Base-by-base conservation (phyloP, 129 eudicot genomes). In the Saussurea involucrata region DNA sequence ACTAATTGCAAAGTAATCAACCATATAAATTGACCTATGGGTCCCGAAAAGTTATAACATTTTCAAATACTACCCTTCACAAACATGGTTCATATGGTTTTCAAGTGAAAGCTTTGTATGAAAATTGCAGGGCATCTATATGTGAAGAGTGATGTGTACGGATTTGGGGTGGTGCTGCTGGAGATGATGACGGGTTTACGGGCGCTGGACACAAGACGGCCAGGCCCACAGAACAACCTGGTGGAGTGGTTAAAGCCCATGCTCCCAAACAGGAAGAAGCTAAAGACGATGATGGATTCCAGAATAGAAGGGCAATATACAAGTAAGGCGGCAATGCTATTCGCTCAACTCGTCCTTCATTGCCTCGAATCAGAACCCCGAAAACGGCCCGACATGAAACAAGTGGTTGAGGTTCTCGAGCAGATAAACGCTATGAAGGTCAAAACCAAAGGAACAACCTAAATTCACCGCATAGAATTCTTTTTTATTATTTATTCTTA, bases 111-210 rank as follows among this genome's bases (percentile, higher is more conserved):
- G 44, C 13, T 36, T 36, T n/a, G n/a, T n/a, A n/a, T n/a, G n/a
- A n/a, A n/a, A n/a, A n/a, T n/a, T n/a, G n/a, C 90, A 92, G 98
- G 98, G 8, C 92, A 88, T 86, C 82, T 92, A 34, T 89, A 92
- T 11, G 96, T 92, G 73, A 89, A 86, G 83, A 92, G 97, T 32
- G 98, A 92, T 25, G 98, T 92, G 18, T 92, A 92, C 65, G 98
- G 98, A n/a, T 92, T 90, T 68, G 96, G 96, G 3, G 98, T 90
- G 6, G 98, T 92, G 72, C 63, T 92, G 57, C 89, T 92, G 6
- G 98, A 92, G 86, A 34, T 92, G 77, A 55, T 92, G 83, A 81
- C 90, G 0, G 98, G 98, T 0, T 73, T 85, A 76, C 88, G 96
- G 73, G 92, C 89, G 12, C 78, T 88, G 0, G 98, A 92, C 74